A percentile compares a stretch with the other conserved stretches of the same genome.
These are phyloP conservation scores for Phytophthora brassicae DNA, from an alignment of 352 stramenopile species.

Conservation along the genomic window DNA sequence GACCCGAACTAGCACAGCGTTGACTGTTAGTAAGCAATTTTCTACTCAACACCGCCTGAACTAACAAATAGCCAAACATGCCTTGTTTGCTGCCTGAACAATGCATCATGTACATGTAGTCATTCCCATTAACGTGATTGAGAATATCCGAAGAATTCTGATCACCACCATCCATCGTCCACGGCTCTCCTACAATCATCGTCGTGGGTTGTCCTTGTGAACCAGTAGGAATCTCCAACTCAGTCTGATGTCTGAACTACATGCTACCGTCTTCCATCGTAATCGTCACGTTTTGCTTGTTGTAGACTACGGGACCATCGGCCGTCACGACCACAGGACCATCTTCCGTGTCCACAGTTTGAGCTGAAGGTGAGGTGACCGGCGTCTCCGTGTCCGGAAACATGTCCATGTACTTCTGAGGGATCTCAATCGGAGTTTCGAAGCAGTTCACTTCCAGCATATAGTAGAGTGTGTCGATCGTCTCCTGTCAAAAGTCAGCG, in stretches of 20 bases:
- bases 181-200: not conserved
- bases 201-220: slow-evolving; percentile 17
- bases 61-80: too few relatives aligned
- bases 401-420: slow-evolving; percentile 34
- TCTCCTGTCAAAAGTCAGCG: slow-evolving; percentile 28
- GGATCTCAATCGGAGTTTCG: slow-evolving; percentile 30
- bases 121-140: slow-evolving; percentile 3
- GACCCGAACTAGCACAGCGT: slow-evolving; percentile 41
- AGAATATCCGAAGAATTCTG: too few relatives aligned
- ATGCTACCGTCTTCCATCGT: slow-evolving; percentile 7
- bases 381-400: slow-evolving; percentile 23
- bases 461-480: slow-evolving; percentile 39
- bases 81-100: slow-evolving; percentile 45
- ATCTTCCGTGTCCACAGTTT: not conserved
- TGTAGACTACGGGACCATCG: not conserved
- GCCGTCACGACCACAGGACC: not conserved
- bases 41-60: too few relatives aligned
- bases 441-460: slow-evolving; percentile 45
- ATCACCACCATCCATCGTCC: not conserved
- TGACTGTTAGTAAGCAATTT: too few relatives aligned
- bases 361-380: not conserved
- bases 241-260: slow-evolving; percentile 1
- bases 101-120: slow-evolving; percentile 50
- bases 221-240: slow-evolving; percentile 12
- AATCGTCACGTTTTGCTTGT: slow-evolving; percentile 17